Percentiles rank a stretch among this genome's conserved stretches.
Conservation (phyloP, 2,329 filamentous ascomycete genomes). For the Pseudodiploospora longispora region DNA sequence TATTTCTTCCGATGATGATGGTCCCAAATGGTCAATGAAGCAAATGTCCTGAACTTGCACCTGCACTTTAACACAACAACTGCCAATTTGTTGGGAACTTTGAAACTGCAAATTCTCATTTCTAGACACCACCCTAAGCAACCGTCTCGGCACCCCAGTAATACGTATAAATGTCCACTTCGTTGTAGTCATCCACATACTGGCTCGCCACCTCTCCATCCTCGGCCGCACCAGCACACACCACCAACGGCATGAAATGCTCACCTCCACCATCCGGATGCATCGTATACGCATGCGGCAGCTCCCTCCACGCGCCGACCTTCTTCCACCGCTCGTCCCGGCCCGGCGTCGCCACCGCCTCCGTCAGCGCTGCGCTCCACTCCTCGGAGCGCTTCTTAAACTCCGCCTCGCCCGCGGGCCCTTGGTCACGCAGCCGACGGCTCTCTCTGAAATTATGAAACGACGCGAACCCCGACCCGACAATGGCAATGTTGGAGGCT, state of each 20-base stretch:
- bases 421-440: slow-evolving; percentile 24
- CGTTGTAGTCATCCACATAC: slow-evolving; percentile 42
- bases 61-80: too few relatives aligned
- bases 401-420: slow-evolving; percentile 12
- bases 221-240: slow-evolving; percentile 44
- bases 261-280: slow-evolving; percentile 47
- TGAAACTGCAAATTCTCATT: too few relatives aligned
- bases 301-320: slow-evolving; percentile 38
- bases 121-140: slow-evolving; percentile 1
- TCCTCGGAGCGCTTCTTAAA: slow-evolving; percentile 20
- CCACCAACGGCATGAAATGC: slow-evolving; percentile 52
- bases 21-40: too few relatives aligned
- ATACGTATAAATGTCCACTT: slow-evolving; percentile 45
- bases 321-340: slow-evolving; percentile 27
- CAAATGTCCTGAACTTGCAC: too few relatives aligned
- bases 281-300: slow-evolving; percentile 42
- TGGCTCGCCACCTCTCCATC: slow-evolving; percentile 32
- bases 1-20: too few relatives aligned
- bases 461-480: slow-evolving; percentile 53
- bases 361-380: slow-evolving; percentile 41
- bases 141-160: slow-evolving; percentile 38
- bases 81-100: too few relatives aligned
- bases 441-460: slow-evolving; percentile 47
- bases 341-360: slow-evolving; percentile 28
- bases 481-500: slow-evolving; percentile 44